Conservation (phyloP, 352 stramenopile species). For the Phytophthora podocarpi region DNA sequence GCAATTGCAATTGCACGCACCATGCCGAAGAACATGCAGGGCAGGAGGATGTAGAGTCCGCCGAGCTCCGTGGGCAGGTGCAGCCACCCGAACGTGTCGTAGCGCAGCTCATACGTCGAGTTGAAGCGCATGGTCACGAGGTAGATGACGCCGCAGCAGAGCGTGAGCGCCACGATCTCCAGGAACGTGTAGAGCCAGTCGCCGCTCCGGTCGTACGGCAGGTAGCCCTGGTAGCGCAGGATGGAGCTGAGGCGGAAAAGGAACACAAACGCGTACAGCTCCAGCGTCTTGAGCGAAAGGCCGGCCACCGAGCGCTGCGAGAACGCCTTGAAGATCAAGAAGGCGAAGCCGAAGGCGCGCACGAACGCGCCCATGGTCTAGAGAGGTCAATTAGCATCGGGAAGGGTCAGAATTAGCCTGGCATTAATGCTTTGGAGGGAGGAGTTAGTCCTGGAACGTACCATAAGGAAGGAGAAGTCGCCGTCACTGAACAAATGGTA, state of each 20-base stretch:
- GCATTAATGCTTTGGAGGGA: not conserved
- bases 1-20: slow-evolving; percentile 34
- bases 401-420: slow-evolving; percentile 1
- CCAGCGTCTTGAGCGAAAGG: slow-evolving; percentile 97
- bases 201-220: slow-evolving; percentile 92
- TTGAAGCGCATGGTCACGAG: slow-evolving; percentile 94
- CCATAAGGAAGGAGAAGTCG: slow-evolving; percentile 99
- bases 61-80: slow-evolving; percentile 86
- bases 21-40: slow-evolving; percentile 89
- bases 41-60: slow-evolving; percentile 84
- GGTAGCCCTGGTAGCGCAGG: slow-evolving; percentile 97
- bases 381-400: not conserved
- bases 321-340: slow-evolving; percentile 96
- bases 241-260: slow-evolving; percentile 97
- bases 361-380: slow-evolving; percentile 92
- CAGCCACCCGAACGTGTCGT: slow-evolving; percentile 95
- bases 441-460: slow-evolving; percentile 32
- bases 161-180: slow-evolving; percentile 91
- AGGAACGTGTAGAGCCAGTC: slow-evolving; percentile 99
- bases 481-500: slow-evolving; percentile 97
- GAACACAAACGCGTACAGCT: slow-evolving; percentile 97
- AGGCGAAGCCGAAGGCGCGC: slow-evolving; percentile 90
- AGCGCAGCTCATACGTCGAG: slow-evolving; percentile 94
- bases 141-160: slow-evolving; percentile 91
- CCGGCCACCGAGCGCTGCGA: slow-evolving; percentile 91